phyloP scores from a whole-genome alignment of 2,329 filamentous ascomycete genomes.

The Parasarocladium wereldwijsianum region DNA sequence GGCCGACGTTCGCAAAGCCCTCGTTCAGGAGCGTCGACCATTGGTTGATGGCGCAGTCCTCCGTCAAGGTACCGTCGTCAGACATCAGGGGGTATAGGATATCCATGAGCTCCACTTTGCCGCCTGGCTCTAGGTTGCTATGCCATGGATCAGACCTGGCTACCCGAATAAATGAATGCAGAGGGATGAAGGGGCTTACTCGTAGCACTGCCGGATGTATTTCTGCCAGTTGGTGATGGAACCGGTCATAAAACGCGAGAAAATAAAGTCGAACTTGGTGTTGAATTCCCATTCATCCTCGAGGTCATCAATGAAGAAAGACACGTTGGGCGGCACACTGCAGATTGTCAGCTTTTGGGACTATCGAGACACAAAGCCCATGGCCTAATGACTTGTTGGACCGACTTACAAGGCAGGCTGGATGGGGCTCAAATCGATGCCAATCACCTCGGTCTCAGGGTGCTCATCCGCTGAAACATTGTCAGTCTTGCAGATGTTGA shows the following conservation, averaged over 20 bases:
- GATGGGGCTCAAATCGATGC: conserved; percentile 19
- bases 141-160: too few species aligned
- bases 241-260: conserved; percentile 16
- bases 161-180: background rate
- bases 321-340: conserved; percentile 27
- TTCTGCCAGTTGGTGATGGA: conserved; percentile 13
- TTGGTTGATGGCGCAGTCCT: conserved; percentile 13
- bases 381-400: background rate
- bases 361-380: too few species aligned
- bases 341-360: background rate
- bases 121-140: conserved; percentile 31
- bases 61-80: conserved; percentile 22
- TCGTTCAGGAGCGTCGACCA: conserved; percentile 10
- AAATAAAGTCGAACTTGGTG: conserved; percentile 20
- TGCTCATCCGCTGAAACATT: conserved; percentile 8
- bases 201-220: conserved; percentile 11
- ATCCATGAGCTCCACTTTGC: conserved; percentile 42
- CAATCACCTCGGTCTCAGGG: conserved; percentile 9
- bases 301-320: conserved; percentile 25
- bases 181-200: conserved; percentile 2
- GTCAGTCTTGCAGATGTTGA: conserved; percentile 5
- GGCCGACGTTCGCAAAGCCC: conserved; percentile 11
- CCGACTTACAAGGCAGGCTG: conserved; percentile 16
- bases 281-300: conserved; percentile 19
- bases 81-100: conserved; percentile 24